A percentile compares a stretch with the other conserved stretches of the same genome.
phyloP scores from a whole-genome alignment of 306 rosid species.

The Benincasa hispida region DNA sequence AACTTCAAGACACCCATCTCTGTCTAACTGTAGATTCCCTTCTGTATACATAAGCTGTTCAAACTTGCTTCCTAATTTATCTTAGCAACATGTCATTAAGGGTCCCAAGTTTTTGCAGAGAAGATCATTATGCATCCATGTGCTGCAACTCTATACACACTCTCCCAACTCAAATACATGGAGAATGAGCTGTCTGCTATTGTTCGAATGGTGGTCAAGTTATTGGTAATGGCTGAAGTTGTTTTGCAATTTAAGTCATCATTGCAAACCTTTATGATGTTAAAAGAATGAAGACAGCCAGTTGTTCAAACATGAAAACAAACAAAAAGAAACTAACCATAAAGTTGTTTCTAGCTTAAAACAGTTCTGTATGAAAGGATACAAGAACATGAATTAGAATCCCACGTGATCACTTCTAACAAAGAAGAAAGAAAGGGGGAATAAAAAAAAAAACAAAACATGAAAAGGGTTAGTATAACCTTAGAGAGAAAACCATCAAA shows the following conservation, averaged over 20 bases:
- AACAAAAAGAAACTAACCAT: not conserved
- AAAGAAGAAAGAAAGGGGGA: not conserved
- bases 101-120: too few relatives aligned
- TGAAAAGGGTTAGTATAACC: constrained; percentile 22
- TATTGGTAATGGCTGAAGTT: not conserved
- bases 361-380: not conserved
- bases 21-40: not conserved
- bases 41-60: not conserved
- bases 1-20: not conserved
- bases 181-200: not conserved
- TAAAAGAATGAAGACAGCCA: not conserved
- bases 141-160: not conserved
- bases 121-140: not conserved
- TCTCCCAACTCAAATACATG: too few relatives aligned
- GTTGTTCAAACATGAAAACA: not conserved
- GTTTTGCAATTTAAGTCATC: not conserved
- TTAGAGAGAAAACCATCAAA: constrained; percentile 64
- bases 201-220: not conserved
- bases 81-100: too few relatives aligned
- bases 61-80: not conserved
- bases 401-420: not conserved
- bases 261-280: not conserved
- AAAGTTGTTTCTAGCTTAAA: not conserved
- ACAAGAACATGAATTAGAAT: not conserved
- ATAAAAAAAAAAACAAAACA: not conserved